These are phyloP conservation scores for Suhomyces faveliae DNA, from an alignment of 805 yeast genomes.

Conservation along the genomic window DNA sequence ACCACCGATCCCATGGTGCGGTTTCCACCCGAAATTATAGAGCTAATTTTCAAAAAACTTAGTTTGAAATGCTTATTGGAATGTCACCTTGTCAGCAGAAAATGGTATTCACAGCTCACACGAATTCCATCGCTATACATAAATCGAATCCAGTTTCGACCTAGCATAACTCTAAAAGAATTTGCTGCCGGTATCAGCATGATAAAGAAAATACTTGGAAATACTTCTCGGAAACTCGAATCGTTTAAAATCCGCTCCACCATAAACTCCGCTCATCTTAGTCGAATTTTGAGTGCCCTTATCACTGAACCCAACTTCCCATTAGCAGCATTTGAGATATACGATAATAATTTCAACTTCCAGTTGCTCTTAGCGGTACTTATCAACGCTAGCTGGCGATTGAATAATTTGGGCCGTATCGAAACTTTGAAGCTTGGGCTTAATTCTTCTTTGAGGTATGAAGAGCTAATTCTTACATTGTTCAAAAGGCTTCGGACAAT, in stretches of 20 bases:
- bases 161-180: conserved; percentile 26
- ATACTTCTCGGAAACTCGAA: conserved; percentile 17
- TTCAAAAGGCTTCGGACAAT: conserved; percentile 24
- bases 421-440: conserved; percentile 26
- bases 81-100: conserved; percentile 33
- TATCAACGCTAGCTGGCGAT: conserved; percentile 26
- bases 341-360: conserved; percentile 25
- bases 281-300: conserved; percentile 26
- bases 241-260: conserved; percentile 23
- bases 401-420: conserved; percentile 20
- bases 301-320: conserved; percentile 22
- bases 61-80: conserved; percentile 20
- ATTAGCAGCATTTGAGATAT: conserved; percentile 25
- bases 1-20: conserved; percentile 26
- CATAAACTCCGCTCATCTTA: conserved; percentile 21
- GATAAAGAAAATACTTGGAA: conserved; percentile 22
- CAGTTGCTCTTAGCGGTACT: conserved; percentile 25
- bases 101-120: conserved; percentile 31
- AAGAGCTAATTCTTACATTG: conserved; percentile 19
- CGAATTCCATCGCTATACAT: conserved; percentile 27
- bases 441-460: conserved; percentile 22
- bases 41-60: conserved; percentile 23
- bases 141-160: conserved; percentile 21
- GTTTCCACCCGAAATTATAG: conserved; percentile 33
- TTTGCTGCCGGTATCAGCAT: conserved; percentile 28